Conservation (phyloP, 2,329 filamentous ascomycete species). For the Hymenoscyphus scutula region DNA sequence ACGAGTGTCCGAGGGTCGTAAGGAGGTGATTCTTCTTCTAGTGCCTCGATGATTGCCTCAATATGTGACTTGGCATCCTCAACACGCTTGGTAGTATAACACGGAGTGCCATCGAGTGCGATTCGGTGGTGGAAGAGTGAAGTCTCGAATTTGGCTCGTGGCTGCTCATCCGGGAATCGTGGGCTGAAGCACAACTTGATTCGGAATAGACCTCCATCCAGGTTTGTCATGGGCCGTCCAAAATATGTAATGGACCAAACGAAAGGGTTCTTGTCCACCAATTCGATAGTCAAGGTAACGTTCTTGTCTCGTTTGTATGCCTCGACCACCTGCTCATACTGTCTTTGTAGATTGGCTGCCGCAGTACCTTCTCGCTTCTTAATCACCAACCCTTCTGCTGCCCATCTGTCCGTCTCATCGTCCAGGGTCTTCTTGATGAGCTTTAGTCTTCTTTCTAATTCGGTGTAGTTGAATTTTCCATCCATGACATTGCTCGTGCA, state of each 20-base stretch:
- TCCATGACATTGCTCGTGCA: constrained; percentile 74
- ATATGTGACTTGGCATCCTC: constrained; percentile 84
- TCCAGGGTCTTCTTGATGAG: constrained; percentile 69
- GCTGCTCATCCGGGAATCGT: constrained; percentile 83
- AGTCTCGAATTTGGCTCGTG: constrained; percentile 77
- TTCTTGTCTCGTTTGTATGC: constrained; percentile 69
- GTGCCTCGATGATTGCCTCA: constrained; percentile 72
- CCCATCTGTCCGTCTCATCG: constrained; percentile 71
- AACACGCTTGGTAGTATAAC: constrained; percentile 69
- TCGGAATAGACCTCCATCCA: constrained; percentile 86
- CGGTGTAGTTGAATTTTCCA: constrained; percentile 77
- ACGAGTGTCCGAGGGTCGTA: constrained; percentile 90
- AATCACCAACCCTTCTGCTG: constrained; percentile 60
- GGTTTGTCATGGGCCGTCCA: constrained; percentile 85
- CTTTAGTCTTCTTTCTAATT: constrained; percentile 66
- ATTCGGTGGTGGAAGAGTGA: constrained; percentile 86
- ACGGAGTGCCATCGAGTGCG: constrained; percentile 74
- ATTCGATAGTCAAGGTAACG: constrained; percentile 69
- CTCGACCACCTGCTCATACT: constrained; percentile 79
- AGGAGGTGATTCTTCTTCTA: constrained; percentile 85
- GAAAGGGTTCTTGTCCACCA: constrained; percentile 83
- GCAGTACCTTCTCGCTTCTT: constrained; percentile 69
- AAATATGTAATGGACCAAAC: constrained; percentile 88
- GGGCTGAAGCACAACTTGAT: constrained; percentile 79
- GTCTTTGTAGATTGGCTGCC: constrained; percentile 76